These are phyloP conservation scores for Wickerhamomyces hampshirensis DNA, from an alignment of 805 yeast species.

Conservation along the genomic window DNA sequence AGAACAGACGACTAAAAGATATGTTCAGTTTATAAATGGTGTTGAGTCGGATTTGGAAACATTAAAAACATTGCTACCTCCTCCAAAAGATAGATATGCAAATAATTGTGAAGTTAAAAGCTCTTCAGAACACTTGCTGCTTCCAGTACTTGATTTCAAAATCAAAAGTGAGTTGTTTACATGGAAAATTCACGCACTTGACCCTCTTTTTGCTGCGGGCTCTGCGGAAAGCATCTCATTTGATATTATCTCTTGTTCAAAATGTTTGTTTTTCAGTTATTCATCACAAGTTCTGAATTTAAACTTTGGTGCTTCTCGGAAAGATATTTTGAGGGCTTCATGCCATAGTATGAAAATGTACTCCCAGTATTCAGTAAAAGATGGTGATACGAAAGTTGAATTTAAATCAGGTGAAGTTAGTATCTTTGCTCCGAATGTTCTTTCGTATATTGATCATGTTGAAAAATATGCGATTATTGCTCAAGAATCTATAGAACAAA, in stretches of 20 bases:
- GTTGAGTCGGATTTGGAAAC: constrained; percentile 4
- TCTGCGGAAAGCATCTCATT: constrained; percentile 2
- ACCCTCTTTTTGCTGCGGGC: constrained; percentile 9
- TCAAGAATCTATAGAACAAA: constrained; percentile 3
- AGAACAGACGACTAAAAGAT: constrained; percentile 7
- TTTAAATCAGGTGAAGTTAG: constrained; percentile 1
- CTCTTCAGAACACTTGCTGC: too few species aligned
- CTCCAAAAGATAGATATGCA: too few species aligned
- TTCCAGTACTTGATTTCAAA: constrained; percentile 4
- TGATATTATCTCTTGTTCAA: constrained; percentile 3
- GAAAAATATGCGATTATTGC: neutral
- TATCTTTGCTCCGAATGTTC: constrained; percentile 4
- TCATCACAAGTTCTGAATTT: constrained; percentile 2
- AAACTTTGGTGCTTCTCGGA: neutral
- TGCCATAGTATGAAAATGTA: constrained; percentile 3
- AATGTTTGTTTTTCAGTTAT: constrained; percentile 1
- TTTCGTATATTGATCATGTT: constrained; percentile 1
- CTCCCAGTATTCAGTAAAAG: constrained; percentile 2
- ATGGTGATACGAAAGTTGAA: constrained; percentile 1
- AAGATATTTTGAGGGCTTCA: neutral
- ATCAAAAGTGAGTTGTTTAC: constrained; percentile 4
- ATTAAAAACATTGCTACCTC: too few species aligned
- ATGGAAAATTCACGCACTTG: constrained; percentile 11
- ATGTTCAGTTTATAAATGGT: constrained; percentile 4
- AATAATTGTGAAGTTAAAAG: too few species aligned